These are phyloP conservation scores for Nakazawaea wyomingensis DNA, from an alignment of 805 yeast genomes.

Conservation along the genomic window DNA sequence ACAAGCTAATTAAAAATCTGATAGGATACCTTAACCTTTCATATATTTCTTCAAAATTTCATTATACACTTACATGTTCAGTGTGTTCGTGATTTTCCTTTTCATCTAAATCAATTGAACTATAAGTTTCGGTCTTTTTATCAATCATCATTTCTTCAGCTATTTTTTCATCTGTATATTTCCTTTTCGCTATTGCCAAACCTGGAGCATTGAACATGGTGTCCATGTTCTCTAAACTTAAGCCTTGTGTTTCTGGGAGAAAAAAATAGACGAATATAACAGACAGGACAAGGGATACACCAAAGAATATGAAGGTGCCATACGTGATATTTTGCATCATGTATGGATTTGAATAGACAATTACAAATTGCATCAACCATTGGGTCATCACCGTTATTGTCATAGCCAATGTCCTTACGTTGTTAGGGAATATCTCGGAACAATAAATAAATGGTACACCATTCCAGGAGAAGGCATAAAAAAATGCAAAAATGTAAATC, in stretches of 20 bases:
- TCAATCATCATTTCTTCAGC: constrained; percentile 2
- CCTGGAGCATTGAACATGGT: constrained; percentile 16
- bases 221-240: constrained; percentile 43
- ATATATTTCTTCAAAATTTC: not conserved
- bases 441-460: constrained; percentile 44
- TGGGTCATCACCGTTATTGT: constrained; percentile 39
- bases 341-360: constrained; percentile 40
- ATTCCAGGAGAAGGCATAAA: constrained; percentile 39
- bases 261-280: constrained; percentile 32
- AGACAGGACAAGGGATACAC: constrained; percentile 30
- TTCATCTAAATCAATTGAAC: constrained; percentile 1
- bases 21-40: not conserved
- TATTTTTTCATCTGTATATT: not conserved
- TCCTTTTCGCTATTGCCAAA: constrained; percentile 1
- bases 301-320: constrained; percentile 41
- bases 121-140: too few relatives aligned
- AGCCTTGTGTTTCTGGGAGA: constrained; percentile 43
- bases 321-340: constrained; percentile 38
- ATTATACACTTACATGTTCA: constrained; percentile 1
- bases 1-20: too few relatives aligned
- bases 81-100: not conserved
- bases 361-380: constrained; percentile 46
- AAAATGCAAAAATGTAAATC: constrained; percentile 40
- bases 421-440: constrained; percentile 40
- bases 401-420: constrained; percentile 36